phyloP scores from a whole-genome alignment of 345 rosid species.

The Erucastrum elatum region DNA sequence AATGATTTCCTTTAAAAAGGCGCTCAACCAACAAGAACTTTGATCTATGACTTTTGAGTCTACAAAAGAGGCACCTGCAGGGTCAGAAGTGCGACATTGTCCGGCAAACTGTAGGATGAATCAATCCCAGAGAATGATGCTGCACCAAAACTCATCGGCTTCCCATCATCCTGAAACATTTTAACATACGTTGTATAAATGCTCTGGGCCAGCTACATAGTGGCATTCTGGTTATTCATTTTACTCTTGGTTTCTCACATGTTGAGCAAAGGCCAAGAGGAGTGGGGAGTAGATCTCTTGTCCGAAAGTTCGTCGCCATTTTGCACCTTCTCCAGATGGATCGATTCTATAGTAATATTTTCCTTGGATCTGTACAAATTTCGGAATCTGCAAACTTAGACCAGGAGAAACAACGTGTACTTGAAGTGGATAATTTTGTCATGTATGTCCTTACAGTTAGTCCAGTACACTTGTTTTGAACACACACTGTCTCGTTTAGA shows the following conservation, averaged over 20 bases:
- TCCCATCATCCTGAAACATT: slow-evolving; percentile 59
- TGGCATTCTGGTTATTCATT: background rate
- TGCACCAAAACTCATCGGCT: slow-evolving; percentile 55
- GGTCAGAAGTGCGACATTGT: slow-evolving; percentile 77
- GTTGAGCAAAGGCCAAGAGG: slow-evolving; percentile 77
- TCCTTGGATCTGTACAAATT: slow-evolving; percentile 71
- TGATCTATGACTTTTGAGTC: slow-evolving; percentile 2
- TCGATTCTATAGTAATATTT: slow-evolving; percentile 86
- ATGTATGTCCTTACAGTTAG: slow-evolving; percentile 56
- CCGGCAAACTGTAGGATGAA: slow-evolving; percentile 75
- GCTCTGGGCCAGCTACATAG: slow-evolving; percentile 2
- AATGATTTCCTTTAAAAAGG: background rate
- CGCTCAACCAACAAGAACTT: too few species aligned
- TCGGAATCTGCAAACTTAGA: slow-evolving; percentile 19
- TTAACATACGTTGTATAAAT: background rate
- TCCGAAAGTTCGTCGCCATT: slow-evolving; percentile 90
- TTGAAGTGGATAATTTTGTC: slow-evolving; percentile 3
- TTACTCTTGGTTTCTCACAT: slow-evolving; percentile 45
- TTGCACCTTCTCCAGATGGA: slow-evolving; percentile 85
- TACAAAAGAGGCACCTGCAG: slow-evolving; percentile 59
- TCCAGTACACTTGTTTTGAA: slow-evolving; percentile 64
- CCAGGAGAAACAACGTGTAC: slow-evolving; percentile 7
- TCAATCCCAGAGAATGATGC: slow-evolving; percentile 75
- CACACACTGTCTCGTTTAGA: slow-evolving; percentile 87
- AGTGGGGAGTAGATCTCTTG: slow-evolving; percentile 96